Evolutionary conservation across 2,329 filamentous ascomycete genomes (phyloP), one percentile per base, ranked within the genome.

Genomic region (Aotearoamyces nothofagi): DNA sequence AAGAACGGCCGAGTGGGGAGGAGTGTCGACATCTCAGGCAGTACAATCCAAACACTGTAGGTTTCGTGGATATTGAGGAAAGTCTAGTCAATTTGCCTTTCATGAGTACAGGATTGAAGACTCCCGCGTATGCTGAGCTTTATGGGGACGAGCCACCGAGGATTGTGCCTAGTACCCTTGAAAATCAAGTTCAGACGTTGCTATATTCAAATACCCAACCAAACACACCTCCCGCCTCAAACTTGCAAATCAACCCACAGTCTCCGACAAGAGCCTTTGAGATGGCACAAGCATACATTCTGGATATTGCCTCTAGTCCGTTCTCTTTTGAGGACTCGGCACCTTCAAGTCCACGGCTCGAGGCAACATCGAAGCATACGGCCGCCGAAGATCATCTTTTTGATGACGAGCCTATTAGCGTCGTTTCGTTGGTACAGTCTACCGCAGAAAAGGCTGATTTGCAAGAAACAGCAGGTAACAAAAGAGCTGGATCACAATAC

Each of bases 341-440:
- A 12, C 40, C 45, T 1, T 24, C 32, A 8, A 50, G 46, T n/a
- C 51, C 50, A 3, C 39, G 45, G 13, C 42, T 63, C 20, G 47
- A 61, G 38, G 53, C 52, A 2, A 61, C 58, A 0, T 66, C 61
- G 27, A 67, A 66, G 35, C 44, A 56, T 15, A 59, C 56, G 5
- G 60, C 60, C 8, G 33, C 55, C 8, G 60, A 66, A 32, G 61
- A 66, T 34, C 39, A 57, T 14, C 41, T 68, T 9, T 66, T 67
- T 46, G 82, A 92, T 44, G 66, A 80, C 27, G 27, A 29, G 4
- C 33, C 34, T 25, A 31, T 33, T 9, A 27, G 37, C 5, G 10
- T 40, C 43, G 11, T n/a, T n/a, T n/a, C n/a, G 10, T 29, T 9
- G 14, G 24, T 10, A 30, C 34, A 9, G 14, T 19, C 8, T 16